Evolutionary conservation across 345 rosid species (phyloP).

Genomic region (Garcia nutans): DNA sequence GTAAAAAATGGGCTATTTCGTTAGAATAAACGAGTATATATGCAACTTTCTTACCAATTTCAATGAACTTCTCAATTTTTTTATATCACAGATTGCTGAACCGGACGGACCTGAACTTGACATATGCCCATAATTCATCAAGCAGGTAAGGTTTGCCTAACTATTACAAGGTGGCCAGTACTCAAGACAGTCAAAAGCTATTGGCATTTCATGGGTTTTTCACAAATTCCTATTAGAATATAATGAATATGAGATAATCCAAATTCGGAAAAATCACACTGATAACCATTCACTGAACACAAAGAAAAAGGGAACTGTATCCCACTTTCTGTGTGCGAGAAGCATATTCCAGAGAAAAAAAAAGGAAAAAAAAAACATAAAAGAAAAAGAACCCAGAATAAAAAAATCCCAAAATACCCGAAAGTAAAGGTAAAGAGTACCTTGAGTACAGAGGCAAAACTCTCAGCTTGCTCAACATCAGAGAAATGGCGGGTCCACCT

Average conservation of each 20-base stretch:
- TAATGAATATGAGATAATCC: background rate
- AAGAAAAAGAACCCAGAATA: background rate
- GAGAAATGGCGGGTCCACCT: slow-evolving; percentile 86
- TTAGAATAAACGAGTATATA: slow-evolving; percentile 6
- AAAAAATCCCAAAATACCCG: background rate
- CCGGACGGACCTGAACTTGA: background rate
- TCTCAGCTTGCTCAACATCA: slow-evolving; percentile 75
- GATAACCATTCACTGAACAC: background rate
- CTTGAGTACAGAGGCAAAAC: slow-evolving; percentile 76
- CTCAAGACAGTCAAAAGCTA: background rate
- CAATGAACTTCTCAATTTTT: background rate
- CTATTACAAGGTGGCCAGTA: background rate
- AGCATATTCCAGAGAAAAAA: background rate
- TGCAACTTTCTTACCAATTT: background rate
- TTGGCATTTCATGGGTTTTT: background rate
- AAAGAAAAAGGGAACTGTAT: background rate
- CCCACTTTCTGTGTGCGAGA: background rate
- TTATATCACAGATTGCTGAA: too few species aligned
- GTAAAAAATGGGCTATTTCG: slow-evolving; percentile 15
- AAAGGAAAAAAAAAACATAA: background rate
- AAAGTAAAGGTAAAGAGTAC: slow-evolving; percentile 28
- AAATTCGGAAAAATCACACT: background rate
- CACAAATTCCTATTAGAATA: background rate
- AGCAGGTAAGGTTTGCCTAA: background rate
- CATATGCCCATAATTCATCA: background rate